phyloP scores from a whole-genome alignment of 208 protist genomes.

The Tritrichomonas foetus region DNA sequence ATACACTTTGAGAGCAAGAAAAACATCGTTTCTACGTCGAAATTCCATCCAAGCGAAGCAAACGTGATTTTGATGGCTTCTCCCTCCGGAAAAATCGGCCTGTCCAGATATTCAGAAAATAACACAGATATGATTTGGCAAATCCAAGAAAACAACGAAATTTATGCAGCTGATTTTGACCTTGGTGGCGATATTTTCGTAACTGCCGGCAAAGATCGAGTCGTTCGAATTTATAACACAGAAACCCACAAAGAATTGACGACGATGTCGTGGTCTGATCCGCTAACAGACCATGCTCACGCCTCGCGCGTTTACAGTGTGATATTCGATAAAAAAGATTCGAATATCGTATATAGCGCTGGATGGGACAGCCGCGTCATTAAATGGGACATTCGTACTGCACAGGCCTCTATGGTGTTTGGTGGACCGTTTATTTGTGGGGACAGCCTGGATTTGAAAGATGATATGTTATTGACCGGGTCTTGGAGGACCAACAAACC shows the following conservation, averaged over 20 bases:
- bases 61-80: background rate
- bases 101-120: too few relatives aligned
- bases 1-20: background rate
- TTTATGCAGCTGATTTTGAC: background rate
- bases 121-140: background rate
- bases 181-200: background rate
- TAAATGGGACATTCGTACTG: background rate
- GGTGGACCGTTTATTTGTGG: background rate
- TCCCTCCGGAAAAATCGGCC: constrained; percentile 27
- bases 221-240: background rate
- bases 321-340: background rate
- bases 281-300: background rate
- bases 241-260: background rate
- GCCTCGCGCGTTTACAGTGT: background rate
- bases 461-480: background rate
- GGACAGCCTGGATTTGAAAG: background rate
- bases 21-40: background rate
- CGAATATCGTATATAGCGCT: background rate
- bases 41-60: background rate
- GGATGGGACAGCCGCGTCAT: background rate
- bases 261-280: background rate
- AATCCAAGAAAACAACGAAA: background rate
- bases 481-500: background rate
- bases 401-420: background rate
- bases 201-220: background rate